Evolutionary conservation across 2,329 filamentous ascomycete genomes (phyloP).

Genomic region (Colletotrichum orbiculare): DNA sequence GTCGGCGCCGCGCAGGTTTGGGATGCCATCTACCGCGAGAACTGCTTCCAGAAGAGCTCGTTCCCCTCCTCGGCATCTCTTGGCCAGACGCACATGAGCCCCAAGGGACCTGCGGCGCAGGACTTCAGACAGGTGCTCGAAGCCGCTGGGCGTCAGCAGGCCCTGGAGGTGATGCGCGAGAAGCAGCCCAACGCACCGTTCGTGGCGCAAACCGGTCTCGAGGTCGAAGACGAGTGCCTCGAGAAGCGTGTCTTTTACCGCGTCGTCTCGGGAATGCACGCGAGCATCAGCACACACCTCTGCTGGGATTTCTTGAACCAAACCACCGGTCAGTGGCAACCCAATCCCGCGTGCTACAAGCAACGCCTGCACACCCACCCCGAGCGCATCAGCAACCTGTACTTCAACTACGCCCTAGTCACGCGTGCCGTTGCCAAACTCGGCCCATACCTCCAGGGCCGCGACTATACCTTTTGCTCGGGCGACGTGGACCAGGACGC

Average conservation of each 20-base stretch:
- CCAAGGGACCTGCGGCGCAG: conserved; percentile 64
- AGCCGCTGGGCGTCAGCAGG: conserved; percentile 68
- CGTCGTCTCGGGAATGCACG: conserved; percentile 96
- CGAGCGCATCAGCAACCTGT: conserved; percentile 95
- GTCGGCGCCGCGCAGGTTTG: conserved; percentile 89
- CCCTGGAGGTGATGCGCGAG: conserved; percentile 70
- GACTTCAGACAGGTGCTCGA: conserved; percentile 72
- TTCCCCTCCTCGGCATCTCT: conserved; percentile 70
- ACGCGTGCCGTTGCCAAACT: conserved; percentile 92
- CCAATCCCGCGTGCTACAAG: conserved; percentile 90
- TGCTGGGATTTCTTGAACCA: conserved; percentile 98
- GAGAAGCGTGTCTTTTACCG: conserved; percentile 99
- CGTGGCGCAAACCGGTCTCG: conserved; percentile 72
- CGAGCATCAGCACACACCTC: conserved; percentile 94
- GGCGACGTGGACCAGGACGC: conserved; percentile 84
- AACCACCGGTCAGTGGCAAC: conserved; percentile 91
- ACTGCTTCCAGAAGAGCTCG: conserved; percentile 84
- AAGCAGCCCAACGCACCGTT: conserved; percentile 66
- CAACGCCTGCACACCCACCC: conserved; percentile 84
- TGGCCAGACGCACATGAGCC: conserved; percentile 54
- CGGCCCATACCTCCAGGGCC: conserved; percentile 75
- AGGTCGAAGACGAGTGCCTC: conserved; percentile 90
- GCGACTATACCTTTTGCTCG: conserved; percentile 88
- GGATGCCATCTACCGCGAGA: conserved; percentile 97
- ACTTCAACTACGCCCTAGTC: conserved; percentile 99